A percentile compares a stretch with the other conserved stretches of the same genome.
Evolutionary conservation across 202 grass and related monocot genomes (phyloP).

Genomic region (Carex sylvatica): DNA sequence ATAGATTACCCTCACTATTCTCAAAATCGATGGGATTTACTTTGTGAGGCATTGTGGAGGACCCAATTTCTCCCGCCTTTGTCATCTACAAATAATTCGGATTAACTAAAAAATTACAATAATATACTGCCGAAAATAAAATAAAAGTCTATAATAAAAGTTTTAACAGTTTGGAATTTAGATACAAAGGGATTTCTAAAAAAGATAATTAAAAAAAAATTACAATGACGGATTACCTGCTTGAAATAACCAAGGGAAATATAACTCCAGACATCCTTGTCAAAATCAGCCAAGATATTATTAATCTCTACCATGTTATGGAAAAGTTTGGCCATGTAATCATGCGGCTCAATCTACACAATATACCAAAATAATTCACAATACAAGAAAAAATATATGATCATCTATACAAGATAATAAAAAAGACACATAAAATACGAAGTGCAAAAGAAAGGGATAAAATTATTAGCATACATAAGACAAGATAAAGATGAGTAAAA

Average conservation of each 20-base stretch:
- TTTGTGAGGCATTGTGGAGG: slow-evolving; percentile 96
- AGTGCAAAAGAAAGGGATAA: slow-evolving; percentile 3
- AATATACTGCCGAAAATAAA: slow-evolving; percentile 4
- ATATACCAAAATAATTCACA: slow-evolving; percentile 30
- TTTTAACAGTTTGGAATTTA: background rate
- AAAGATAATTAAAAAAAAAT: background rate
- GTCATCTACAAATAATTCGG: slow-evolving; percentile 48
- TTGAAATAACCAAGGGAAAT: slow-evolving; percentile 95
- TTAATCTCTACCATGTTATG: slow-evolving; percentile 83
- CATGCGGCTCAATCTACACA: slow-evolving; percentile 91
- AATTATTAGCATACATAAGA: slow-evolving; percentile 11
- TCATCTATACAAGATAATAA: background rate
- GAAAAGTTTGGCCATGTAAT: slow-evolving; percentile 91
- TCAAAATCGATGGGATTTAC: slow-evolving; percentile 98
- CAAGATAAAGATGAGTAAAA: background rate
- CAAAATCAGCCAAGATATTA: slow-evolving; percentile 78
- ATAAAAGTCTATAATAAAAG: too few relatives aligned
- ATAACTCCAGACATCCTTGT: slow-evolving; percentile 88
- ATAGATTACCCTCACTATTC: slow-evolving; percentile 87
- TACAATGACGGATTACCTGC: slow-evolving; percentile 43
- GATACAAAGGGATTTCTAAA: background rate
- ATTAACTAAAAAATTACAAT: slow-evolving; percentile 22
- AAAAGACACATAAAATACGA: slow-evolving; percentile 3
- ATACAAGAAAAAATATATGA: background rate
- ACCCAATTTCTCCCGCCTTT: slow-evolving; percentile 88